Conservation (phyloP, 2,329 filamentous ascomycete genomes). For the Fusarium drepaniforme region DNA sequence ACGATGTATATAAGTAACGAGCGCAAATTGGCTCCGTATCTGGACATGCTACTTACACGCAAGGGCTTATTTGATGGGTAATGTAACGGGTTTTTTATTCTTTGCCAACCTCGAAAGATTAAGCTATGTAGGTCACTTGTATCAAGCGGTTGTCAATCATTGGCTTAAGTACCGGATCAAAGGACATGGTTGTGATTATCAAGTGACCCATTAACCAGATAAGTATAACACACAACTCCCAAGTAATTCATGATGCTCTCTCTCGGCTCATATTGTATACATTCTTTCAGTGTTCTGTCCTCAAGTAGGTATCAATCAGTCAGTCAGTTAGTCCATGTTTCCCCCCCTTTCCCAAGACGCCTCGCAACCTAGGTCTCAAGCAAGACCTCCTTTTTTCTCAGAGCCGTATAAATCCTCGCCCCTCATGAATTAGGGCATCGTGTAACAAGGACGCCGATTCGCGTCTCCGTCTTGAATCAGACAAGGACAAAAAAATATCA, state of each 20-base stretch:
- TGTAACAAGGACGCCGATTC: constrained; percentile 1
- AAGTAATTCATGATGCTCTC: not conserved
- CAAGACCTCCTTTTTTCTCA: constrained; percentile 12
- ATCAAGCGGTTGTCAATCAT: not conserved
- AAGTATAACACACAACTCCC: not conserved
- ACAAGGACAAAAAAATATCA: not conserved
- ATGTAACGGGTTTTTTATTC: not conserved
- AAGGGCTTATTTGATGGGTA: not conserved
- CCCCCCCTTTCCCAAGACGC: constrained; percentile 28
- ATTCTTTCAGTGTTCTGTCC: not conserved
- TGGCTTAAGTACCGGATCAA: not conserved
- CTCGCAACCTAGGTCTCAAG: constrained; percentile 23
- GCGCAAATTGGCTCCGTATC: not conserved
- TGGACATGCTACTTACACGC: not conserved
- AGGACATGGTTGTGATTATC: not conserved
- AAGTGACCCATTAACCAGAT: not conserved
- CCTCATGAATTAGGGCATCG: not conserved
- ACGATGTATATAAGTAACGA: not conserved
- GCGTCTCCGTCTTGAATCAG: not conserved
- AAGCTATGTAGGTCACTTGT: not conserved
- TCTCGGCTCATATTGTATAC: not conserved
- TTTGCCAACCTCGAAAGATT: not conserved
- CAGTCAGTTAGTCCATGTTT: constrained; percentile 8
- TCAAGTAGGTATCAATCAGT: constrained; percentile 15
- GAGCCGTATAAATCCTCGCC: constrained; percentile 6